These are phyloP conservation scores for Xerocomus spinulosus DNA, from an alignment of 768 basidiomycete species.

Conservation along the genomic window DNA sequence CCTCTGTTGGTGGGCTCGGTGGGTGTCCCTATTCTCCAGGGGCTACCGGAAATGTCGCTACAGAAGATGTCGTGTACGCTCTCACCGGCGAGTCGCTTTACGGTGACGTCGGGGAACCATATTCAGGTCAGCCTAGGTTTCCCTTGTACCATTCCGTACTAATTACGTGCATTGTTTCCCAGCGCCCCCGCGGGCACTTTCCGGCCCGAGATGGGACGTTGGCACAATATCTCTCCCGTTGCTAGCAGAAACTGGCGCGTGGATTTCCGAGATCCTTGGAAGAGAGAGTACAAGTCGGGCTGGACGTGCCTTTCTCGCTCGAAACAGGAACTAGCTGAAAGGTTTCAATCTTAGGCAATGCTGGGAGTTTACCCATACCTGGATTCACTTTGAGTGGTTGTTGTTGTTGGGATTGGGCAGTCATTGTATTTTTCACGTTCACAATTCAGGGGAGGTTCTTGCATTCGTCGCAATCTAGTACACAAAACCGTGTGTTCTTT, in stretches of 20 bases:
- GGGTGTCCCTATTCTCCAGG: slow-evolving; percentile 97
- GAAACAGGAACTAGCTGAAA: slow-evolving; percentile 27
- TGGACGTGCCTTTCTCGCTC: slow-evolving; percentile 64
- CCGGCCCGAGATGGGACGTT: slow-evolving; percentile 24
- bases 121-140: slow-evolving; percentile 13
- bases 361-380: not conserved
- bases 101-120: slow-evolving; percentile 40
- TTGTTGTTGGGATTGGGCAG: not conserved
- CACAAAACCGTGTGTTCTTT: too few relatives aligned
- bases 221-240: slow-evolving; percentile 56
- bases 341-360: slow-evolving; percentile 6
- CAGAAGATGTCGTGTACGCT: slow-evolving; percentile 87
- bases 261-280: slow-evolving; percentile 70
- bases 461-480: too few relatives aligned
- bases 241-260: slow-evolving; percentile 73
- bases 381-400: too few relatives aligned
- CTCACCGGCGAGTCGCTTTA: slow-evolving; percentile 59
- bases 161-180: not conserved
- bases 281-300: slow-evolving; percentile 71
- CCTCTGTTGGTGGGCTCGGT: slow-evolving; percentile 84
- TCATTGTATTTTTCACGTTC: too few relatives aligned
- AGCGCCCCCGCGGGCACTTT: slow-evolving; percentile 1
- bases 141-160: not conserved
- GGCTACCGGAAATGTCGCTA: slow-evolving; percentile 92
- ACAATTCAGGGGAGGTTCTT: too few relatives aligned